Conservation (phyloP, 352 stramenopile genomes). For the Salisapilia sapeloensis region DNA sequence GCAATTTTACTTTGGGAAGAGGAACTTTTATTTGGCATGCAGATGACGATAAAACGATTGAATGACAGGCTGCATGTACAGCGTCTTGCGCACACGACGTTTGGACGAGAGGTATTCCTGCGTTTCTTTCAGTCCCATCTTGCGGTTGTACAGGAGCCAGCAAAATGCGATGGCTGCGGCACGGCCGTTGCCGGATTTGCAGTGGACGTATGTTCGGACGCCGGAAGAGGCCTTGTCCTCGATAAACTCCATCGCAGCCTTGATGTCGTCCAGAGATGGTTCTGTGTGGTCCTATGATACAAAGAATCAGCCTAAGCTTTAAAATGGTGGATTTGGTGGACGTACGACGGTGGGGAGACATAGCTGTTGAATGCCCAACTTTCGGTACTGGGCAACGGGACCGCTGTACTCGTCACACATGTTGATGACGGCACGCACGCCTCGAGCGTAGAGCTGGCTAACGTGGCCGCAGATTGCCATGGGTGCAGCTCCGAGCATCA, state of each 20-base stretch:
- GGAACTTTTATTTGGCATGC: conserved; percentile 4
- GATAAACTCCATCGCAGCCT: conserved; percentile 81
- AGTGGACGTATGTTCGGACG: conserved; percentile 92
- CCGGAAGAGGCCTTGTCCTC: conserved; percentile 65
- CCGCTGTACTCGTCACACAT: conserved; percentile 93
- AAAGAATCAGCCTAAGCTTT: conserved; percentile 2
- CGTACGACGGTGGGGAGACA: conserved; percentile 82
- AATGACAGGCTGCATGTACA: conserved; percentile 83
- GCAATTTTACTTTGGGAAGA: too few species aligned
- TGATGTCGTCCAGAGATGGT: conserved; percentile 42
- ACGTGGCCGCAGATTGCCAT: conserved; percentile 83
- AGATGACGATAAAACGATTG: conserved; percentile 54
- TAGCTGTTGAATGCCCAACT: conserved; percentile 80
- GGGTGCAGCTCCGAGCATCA: conserved; percentile 82
- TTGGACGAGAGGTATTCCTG: conserved; percentile 82
- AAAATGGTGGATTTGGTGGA: conserved; percentile 7
- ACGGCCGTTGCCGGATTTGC: conserved; percentile 90
- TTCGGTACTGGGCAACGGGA: conserved; percentile 73
- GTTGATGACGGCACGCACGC: conserved; percentile 87
- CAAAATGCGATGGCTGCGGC: conserved; percentile 84
- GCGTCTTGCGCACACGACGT: conserved; percentile 74
- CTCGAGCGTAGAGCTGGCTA: conserved; percentile 47
- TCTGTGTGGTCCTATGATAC: conserved; percentile 65
- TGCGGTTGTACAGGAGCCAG: conserved; percentile 71
- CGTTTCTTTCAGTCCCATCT: conserved; percentile 55